A percentile compares a stretch with the other conserved stretches of the same genome.
Conservation (phyloP, 1,284 basidiomycete genomes). For the Boletus smithii region DNA sequence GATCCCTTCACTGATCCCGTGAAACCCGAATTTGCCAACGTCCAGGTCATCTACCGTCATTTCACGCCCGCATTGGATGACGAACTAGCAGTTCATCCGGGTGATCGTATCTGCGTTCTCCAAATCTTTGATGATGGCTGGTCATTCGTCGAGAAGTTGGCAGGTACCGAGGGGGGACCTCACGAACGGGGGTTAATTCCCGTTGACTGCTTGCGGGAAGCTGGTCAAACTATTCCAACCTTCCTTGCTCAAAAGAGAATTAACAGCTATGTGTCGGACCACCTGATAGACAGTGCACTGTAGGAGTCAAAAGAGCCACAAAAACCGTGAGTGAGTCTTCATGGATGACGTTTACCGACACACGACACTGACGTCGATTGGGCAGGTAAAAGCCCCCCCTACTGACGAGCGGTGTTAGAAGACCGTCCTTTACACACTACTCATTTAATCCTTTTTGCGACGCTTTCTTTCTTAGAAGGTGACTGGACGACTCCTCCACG, state of each 20-base stretch:
- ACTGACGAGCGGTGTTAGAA: background rate
- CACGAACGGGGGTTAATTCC: constrained; percentile 47
- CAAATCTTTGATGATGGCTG: constrained; percentile 66
- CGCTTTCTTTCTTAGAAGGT: constrained; percentile 5
- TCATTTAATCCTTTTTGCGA: background rate
- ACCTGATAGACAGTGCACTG: background rate
- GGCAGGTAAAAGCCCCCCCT: background rate
- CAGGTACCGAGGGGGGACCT: background rate
- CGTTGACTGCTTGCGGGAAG: constrained; percentile 55
- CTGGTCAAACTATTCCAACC: constrained; percentile 45
- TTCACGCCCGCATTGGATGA: constrained; percentile 58
- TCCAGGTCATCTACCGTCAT: constrained; percentile 50
- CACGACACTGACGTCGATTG: constrained; percentile 3
- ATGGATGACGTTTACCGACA: background rate
- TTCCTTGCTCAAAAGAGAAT: constrained; percentile 51
- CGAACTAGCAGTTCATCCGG: constrained; percentile 51
- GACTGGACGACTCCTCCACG: background rate
- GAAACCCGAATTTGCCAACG: constrained; percentile 35
- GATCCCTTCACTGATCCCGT: constrained; percentile 40
- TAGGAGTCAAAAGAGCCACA: background rate
- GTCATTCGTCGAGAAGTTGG: constrained; percentile 50
- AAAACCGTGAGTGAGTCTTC: constrained; percentile 8
- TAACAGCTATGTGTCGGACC: constrained; percentile 35
- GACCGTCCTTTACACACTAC: background rate
- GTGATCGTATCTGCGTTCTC: constrained; percentile 53